Base-by-base conservation (phyloP, 768 basidiomycete species). In the Tubosaeta brunneosetosa region DNA sequence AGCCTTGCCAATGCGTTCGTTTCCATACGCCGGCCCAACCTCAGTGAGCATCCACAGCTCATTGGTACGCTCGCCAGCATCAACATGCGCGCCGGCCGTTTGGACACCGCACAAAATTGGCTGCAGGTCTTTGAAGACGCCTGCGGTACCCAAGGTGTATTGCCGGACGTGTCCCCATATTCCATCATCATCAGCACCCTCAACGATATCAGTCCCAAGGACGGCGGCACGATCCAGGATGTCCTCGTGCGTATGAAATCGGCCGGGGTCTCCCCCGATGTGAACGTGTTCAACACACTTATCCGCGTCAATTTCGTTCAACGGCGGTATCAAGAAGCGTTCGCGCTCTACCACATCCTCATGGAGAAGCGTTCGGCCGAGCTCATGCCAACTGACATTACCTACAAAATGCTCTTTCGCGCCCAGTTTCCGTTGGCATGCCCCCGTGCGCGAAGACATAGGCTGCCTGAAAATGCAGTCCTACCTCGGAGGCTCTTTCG, bases 221-320 rank as follows among this genome's bases (percentile, higher is more conserved):
- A 76, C 37, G 49, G 53, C 3, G 58, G 44, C 4, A 68, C 70
- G 1, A 60, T 75, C 41, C 57, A 71, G 47, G 65, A 60, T 13
- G 65, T 78, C 0, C 64, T 83, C 44, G 56, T 64, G 5, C 64
- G 69, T 42, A 77, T 80, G 73, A 59, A 62, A 44, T 61, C 67
- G 17, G 66, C 71, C 2, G 70, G 70, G 4, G 65, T 77, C 12
- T 38, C 61, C 2, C 73, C 74, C 1, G 69, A 77, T 48, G 66
- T 72, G 9, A 58, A 59, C 36, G 56, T 81, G n/a, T 74, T 81
- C 66, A 81, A 83, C 50, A 54, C 73, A 8, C 71, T 84, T 55
- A 73, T 83, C 13, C 66, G 72, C 6, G 64, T 66, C 14, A 73
- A 78, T 50, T 58, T 71, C 34, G 60, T 70, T 12, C 62, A 61